Percentiles rank a stretch among this genome's conserved stretches.
phyloP scores from a whole-genome alignment of 2,329 filamentous ascomycete genomes.

The Fusarium nodosum region DNA sequence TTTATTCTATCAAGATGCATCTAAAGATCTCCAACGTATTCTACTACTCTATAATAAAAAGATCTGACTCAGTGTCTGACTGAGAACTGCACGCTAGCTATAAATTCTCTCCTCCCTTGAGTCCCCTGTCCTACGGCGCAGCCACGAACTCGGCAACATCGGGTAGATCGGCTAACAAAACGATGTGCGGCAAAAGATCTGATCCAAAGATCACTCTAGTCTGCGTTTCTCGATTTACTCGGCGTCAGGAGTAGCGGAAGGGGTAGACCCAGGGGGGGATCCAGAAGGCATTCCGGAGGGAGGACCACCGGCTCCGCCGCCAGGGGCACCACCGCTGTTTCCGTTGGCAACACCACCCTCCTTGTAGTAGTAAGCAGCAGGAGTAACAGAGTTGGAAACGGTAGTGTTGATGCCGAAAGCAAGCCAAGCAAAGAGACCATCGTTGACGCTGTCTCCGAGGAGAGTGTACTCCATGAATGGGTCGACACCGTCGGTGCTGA shows the following conservation, averaged over 20 bases:
- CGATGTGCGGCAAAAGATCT: neutral
- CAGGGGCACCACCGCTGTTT: constrained; percentile 29
- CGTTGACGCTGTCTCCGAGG: constrained; percentile 65
- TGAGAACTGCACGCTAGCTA: neutral
- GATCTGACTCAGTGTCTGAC: constrained; percentile 5
- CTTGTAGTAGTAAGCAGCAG: constrained; percentile 41
- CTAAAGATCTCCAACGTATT: neutral
- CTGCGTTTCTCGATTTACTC: neutral
- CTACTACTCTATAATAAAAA: neutral
- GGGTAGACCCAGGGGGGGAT: constrained; percentile 12
- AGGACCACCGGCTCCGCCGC: constrained; percentile 25
- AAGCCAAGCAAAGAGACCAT: constrained; percentile 70
- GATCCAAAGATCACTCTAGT: neutral
- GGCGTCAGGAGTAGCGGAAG: constrained; percentile 3
- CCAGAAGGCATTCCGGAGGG: constrained; percentile 24
- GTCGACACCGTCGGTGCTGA: constrained; percentile 64
- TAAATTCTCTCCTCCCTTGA: neutral
- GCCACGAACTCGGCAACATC: neutral
- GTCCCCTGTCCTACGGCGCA: neutral
- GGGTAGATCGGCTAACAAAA: neutral
- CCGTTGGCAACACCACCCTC: constrained; percentile 44
- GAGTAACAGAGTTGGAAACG: constrained; percentile 34
- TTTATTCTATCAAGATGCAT: neutral
- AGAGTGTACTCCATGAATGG: constrained; percentile 71
- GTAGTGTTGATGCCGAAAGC: constrained; percentile 63